A percentile compares a stretch with the other conserved stretches of the same genome.
Evolutionary conservation across 2,329 filamentous ascomycete genomes (phyloP).

Genomic region (Apiospora aurea): DNA sequence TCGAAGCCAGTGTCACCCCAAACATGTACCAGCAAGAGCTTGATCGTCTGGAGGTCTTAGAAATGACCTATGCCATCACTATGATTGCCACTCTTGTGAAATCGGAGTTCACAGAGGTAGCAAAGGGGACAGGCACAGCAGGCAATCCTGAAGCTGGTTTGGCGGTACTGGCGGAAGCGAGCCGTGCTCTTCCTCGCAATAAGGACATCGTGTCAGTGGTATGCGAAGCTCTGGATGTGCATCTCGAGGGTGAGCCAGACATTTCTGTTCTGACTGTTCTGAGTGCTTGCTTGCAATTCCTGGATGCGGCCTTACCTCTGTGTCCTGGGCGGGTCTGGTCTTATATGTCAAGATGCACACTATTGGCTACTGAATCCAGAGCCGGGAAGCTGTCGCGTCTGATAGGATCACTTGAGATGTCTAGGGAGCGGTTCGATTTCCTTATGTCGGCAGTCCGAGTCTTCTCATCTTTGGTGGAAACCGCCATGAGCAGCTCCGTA

Average conservation of each 20-base stretch:
- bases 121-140: constrained; percentile 31
- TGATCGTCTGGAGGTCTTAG: constrained; percentile 62
- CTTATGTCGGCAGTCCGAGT: constrained; percentile 76
- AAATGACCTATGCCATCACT: constrained; percentile 75
- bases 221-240: constrained; percentile 82
- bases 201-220: constrained; percentile 83
- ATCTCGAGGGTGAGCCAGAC: constrained; percentile 68
- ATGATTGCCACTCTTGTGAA: constrained; percentile 76
- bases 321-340: constrained; percentile 90
- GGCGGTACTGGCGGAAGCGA: constrained; percentile 64
- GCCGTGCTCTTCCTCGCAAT: constrained; percentile 61
- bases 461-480: constrained; percentile 78
- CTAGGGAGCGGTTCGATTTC: constrained; percentile 78
- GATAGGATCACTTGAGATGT: constrained; percentile 82
- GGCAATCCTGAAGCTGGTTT: constrained; percentile 45
- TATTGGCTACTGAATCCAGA: constrained; percentile 79
- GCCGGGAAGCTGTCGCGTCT: constrained; percentile 80
- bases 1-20: constrained; percentile 71
- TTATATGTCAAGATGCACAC: constrained; percentile 79
- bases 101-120: constrained; percentile 51
- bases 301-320: constrained; percentile 75
- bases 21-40: constrained; percentile 61
- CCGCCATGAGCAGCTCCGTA: constrained; percentile 73
- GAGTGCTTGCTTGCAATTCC: constrained; percentile 78
- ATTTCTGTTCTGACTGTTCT: constrained; percentile 71